Evolutionary conservation across 192 early-diverging fungal species (phyloP).

Genomic region (Gryganskiella cystojenkinii): DNA sequence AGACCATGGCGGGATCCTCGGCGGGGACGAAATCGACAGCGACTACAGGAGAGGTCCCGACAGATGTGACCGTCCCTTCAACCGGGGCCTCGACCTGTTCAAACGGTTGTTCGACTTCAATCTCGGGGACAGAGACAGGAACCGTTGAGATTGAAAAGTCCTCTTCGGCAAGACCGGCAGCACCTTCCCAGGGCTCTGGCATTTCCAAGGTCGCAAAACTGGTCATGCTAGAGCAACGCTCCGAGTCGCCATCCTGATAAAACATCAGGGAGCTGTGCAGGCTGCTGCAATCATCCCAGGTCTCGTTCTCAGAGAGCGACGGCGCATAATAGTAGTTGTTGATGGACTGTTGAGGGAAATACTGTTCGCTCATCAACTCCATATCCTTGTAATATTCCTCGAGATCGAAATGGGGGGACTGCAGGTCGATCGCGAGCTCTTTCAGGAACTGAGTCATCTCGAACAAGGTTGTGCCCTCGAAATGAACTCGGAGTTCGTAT

Average conservation of each 20-base stretch:
- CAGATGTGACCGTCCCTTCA: not conserved
- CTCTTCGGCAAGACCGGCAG: conserved; percentile 1
- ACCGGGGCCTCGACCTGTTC: not conserved
- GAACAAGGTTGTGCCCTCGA: conserved; percentile 40
- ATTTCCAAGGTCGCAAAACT: conserved; percentile 33
- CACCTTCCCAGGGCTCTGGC: conserved; percentile 39
- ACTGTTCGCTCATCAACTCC: conserved; percentile 13
- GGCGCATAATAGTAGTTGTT: conserved; percentile 29
- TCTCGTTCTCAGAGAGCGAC: conserved; percentile 26
- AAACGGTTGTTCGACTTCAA: not conserved
- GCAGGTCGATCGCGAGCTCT: conserved; percentile 33
- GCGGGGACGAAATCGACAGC: conserved; percentile 4
- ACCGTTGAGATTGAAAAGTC: not conserved
- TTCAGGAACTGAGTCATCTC: conserved; percentile 38
- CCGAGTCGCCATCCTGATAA: conserved; percentile 36
- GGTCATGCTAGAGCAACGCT: conserved; percentile 19
- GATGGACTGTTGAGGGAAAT: conserved; percentile 43
- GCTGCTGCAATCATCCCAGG: conserved; percentile 43
- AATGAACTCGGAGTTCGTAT: conserved; percentile 48
- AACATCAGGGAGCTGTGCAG: conserved; percentile 41
- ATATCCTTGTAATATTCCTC: conserved; percentile 33
- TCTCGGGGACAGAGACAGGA: no score
- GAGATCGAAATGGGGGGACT: conserved; percentile 43
- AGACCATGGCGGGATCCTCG: conserved; percentile 21
- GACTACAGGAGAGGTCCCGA: not conserved